Evolutionary conservation across 108 stramenopile species (phyloP), one percentile per base, ranked within the genome.

Genomic region (Nitzschia inconspicua): DNA sequence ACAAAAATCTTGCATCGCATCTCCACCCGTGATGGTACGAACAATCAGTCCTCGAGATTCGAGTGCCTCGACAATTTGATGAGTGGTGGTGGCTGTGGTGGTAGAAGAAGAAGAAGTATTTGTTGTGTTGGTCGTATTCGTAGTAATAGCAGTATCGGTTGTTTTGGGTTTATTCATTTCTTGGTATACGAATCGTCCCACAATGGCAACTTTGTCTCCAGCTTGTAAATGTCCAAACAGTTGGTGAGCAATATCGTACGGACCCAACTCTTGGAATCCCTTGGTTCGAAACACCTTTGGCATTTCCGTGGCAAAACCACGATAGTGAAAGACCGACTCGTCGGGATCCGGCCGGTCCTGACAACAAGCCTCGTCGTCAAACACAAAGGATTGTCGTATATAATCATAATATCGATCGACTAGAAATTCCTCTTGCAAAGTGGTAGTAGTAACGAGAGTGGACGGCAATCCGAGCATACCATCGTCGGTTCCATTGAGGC

Each of bases 1-100:
- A 29, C 86, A 88, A 75, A 88, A 87, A 49, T 88, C 86, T 37
- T 79, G 66, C 35, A 74, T 34, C 23, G 47, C 66, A n/a, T 42
- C 49, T 37, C 73, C 71, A 18, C 50, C 67, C 11, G 47, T 37
- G 1, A 81, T 37, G 2, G 79, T n/a, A 14, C 74, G 62, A 2
- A 78, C 83, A 9, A 46, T 43, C 3, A 79, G 36, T n/a, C 78
- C 79, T 31, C 64, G 53, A 22, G 40, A 47, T 8, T 65, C 23
- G 28, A 86, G 48, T 3, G 70, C 80, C 3, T 62, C 51, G 0
- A 72, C 67, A 27, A 76, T 56, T 32, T 39, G 23, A 19, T 66
- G 28, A 3, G 63, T 51, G 3, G 14, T 39, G 9, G 53, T 54
- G 4, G 2, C 7, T 10, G 43, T 72, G 39, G 52, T 64, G 43